These are phyloP conservation scores for Ballota nigra DNA, from an alignment of 257 asterid genomes.

Conservation along the genomic window DNA sequence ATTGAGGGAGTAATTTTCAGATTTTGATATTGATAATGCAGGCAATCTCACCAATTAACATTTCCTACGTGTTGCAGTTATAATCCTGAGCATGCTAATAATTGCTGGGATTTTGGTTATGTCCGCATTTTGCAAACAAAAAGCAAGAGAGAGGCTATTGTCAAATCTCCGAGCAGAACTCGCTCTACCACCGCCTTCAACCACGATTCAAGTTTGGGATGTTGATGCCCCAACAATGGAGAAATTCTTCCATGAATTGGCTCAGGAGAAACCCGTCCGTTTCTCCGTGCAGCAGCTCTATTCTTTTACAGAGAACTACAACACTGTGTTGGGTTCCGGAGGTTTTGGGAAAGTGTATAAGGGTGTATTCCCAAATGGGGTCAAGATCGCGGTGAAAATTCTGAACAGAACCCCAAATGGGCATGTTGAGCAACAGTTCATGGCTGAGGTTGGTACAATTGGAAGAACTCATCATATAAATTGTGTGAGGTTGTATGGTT, in stretches of 20 bases:
- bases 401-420: constrained; percentile 18
- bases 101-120: not conserved
- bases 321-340: constrained; percentile 30
- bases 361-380: constrained; percentile 33
- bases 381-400: constrained; percentile 37
- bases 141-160: constrained; percentile 18
- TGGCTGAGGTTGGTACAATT: constrained; percentile 36
- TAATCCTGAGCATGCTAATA: constrained; percentile 3
- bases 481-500: constrained; percentile 35
- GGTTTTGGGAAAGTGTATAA: constrained; percentile 34
- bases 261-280: constrained; percentile 34
- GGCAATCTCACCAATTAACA: not conserved
- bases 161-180: constrained; percentile 27
- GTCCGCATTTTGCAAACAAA: constrained; percentile 20
- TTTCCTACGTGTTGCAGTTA: not conserved
- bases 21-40: no score
- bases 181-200: constrained; percentile 12
- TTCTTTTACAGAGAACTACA: constrained; percentile 32
- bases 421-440: constrained; percentile 35
- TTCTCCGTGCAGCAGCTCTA: constrained; percentile 35
- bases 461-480: constrained; percentile 36
- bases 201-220: constrained; percentile 21
- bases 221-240: constrained; percentile 41
- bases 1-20: no score
- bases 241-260: constrained; percentile 33